These are phyloP conservation scores for Fraxinus greggii DNA, from an alignment of 305 asterid species.

Conservation along the genomic window DNA sequence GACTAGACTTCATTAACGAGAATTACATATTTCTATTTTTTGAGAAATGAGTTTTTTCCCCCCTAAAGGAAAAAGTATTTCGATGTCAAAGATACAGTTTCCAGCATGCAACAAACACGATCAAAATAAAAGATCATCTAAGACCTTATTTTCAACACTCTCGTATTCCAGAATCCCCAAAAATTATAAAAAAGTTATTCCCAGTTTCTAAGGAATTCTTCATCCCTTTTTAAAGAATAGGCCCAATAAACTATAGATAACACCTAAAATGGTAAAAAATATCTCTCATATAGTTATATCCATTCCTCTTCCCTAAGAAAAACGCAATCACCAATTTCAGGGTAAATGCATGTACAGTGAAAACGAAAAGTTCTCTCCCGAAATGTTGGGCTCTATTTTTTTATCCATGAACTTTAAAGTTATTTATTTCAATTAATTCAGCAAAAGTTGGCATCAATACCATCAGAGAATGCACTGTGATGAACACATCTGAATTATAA, in stretches of 20 bases:
- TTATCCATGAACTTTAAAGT: neutral
- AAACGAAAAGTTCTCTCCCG: neutral
- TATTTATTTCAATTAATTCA: neutral
- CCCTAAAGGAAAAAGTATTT: neutral
- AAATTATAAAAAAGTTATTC: neutral
- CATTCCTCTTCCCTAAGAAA: neutral
- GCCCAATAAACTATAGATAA: neutral
- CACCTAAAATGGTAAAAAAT: neutral
- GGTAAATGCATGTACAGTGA: neutral
- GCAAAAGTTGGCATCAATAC: neutral
- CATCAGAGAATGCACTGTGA: neutral
- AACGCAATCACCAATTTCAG: neutral
- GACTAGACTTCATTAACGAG: neutral
- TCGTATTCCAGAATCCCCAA: neutral
- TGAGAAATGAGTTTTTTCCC: neutral
- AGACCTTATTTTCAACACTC: neutral
- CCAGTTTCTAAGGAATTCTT: neutral
- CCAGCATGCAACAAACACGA: neutral
- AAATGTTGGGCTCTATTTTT: neutral
- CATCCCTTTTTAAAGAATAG: neutral
- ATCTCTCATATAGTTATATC: neutral
- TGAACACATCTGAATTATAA: neutral
- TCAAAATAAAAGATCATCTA: neutral
- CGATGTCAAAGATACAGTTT: neutral
- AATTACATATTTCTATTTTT: neutral